These are phyloP conservation scores for Parachaetomium inaequale DNA, from an alignment of 495 filamentous ascomycete genomes.

Conservation along the genomic window DNA sequence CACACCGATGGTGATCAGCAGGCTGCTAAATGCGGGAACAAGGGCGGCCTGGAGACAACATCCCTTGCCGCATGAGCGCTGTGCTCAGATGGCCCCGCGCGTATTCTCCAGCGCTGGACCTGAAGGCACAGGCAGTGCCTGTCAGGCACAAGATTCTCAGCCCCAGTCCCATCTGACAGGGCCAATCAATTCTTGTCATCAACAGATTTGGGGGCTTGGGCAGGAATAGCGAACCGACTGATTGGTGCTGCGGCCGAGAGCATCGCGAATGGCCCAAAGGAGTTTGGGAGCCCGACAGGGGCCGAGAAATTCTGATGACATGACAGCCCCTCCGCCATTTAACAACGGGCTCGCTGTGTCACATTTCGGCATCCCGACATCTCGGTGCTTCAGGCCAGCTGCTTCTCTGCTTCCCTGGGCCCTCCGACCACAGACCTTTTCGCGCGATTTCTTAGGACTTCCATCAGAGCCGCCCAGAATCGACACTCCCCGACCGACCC, in stretches of 20 bases:
- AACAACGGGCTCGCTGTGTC: background rate
- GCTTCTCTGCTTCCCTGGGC: too few species aligned
- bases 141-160: constrained; percentile 14
- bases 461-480: background rate
- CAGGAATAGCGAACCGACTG: background rate
- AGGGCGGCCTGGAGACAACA: too few species aligned
- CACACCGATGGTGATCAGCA: too few species aligned
- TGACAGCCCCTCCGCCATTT: background rate
- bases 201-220: background rate
- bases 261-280: constrained; percentile 1
- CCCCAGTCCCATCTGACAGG: background rate
- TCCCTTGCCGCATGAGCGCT: background rate
- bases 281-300: background rate
- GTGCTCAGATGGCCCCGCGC: background rate
- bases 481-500: background rate
- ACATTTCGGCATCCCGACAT: background rate
- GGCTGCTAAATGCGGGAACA: too few species aligned
- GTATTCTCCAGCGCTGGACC: background rate
- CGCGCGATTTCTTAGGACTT: background rate
- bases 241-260: background rate
- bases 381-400: background rate
- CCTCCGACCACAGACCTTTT: too few species aligned
- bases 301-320: background rate
- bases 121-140: background rate
- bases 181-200: background rate